phyloP scores from a whole-genome alignment of 805 yeast genomes.

The Myxozyma mucilagina region DNA sequence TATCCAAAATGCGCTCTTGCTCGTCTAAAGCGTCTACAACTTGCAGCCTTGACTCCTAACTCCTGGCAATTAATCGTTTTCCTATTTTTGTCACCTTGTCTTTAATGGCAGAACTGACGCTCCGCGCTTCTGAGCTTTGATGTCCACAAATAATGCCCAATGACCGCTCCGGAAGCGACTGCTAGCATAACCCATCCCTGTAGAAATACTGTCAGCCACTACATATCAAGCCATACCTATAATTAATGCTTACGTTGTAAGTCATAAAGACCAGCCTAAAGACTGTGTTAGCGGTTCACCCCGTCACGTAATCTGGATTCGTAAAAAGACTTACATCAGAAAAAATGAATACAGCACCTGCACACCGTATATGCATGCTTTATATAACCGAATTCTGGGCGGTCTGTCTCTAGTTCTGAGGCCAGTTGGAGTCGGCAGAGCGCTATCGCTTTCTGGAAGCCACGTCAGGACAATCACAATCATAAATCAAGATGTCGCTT shows the following conservation, averaged over 20 bases:
- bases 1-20: too few relatives aligned
- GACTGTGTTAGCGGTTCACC: conserved; percentile 37
- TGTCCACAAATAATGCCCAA: conserved; percentile 64
- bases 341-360: conserved; percentile 68
- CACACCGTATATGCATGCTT: conserved; percentile 51
- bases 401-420: background rate
- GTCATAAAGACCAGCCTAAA: conserved; percentile 84
- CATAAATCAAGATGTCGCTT: background rate
- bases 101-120: conserved; percentile 23
- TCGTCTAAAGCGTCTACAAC: background rate
- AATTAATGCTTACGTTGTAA: conserved; percentile 50
- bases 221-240: background rate
- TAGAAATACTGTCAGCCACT: background rate
- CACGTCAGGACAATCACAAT: background rate
- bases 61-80: background rate
- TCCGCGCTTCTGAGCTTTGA: conserved; percentile 1
- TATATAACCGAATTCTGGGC: background rate
- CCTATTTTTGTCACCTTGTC: background rate
- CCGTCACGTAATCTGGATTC: background rate
- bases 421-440: conserved; percentile 5
- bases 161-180: conserved; percentile 67
- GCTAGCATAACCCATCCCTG: conserved; percentile 77
- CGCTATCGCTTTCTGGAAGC: background rate
- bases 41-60: background rate
- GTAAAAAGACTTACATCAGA: conserved; percentile 36